These are phyloP conservation scores for Nicotiana paniculata DNA, from an alignment of 257 asterid species.

Conservation along the genomic window DNA sequence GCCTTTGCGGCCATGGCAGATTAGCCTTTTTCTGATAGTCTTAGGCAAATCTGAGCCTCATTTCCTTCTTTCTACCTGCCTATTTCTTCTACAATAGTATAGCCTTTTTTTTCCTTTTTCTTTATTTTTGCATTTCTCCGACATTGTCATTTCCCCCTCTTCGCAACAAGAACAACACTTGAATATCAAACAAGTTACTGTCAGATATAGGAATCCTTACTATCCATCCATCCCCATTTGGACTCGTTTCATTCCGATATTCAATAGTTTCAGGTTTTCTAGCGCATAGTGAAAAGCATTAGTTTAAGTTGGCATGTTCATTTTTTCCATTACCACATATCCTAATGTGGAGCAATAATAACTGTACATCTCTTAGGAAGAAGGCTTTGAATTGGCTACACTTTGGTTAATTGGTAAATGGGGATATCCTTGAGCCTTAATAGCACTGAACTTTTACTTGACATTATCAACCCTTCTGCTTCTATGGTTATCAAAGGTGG, in stretches of 20 bases:
- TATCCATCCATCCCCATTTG: background rate
- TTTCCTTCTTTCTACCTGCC: background rate
- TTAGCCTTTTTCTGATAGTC: background rate
- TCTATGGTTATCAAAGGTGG: conserved; percentile 51
- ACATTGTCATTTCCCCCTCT: background rate
- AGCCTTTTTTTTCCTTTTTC: background rate
- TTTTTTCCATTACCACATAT: too few species aligned
- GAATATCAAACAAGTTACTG: background rate
- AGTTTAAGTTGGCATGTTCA: background rate
- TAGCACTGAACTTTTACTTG: conserved; percentile 68
- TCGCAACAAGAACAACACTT: background rate
- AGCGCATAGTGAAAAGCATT: too few species aligned
- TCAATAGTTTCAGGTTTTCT: background rate
- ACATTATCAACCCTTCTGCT: conserved; percentile 56
- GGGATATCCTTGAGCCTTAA: conserved; percentile 40
- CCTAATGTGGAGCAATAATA: too few species aligned
- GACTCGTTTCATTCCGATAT: background rate
- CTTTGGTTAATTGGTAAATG: conserved; percentile 24
- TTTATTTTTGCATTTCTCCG: background rate
- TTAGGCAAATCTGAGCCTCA: background rate
- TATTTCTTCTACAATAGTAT: background rate
- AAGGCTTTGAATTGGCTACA: background rate
- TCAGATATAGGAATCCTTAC: background rate
- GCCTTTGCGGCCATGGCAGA: background rate
- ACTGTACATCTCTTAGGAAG: background rate